phyloP scores from a whole-genome alignment of 2,329 filamentous ascomycete genomes.

The Sphaceloma murrayae region DNA sequence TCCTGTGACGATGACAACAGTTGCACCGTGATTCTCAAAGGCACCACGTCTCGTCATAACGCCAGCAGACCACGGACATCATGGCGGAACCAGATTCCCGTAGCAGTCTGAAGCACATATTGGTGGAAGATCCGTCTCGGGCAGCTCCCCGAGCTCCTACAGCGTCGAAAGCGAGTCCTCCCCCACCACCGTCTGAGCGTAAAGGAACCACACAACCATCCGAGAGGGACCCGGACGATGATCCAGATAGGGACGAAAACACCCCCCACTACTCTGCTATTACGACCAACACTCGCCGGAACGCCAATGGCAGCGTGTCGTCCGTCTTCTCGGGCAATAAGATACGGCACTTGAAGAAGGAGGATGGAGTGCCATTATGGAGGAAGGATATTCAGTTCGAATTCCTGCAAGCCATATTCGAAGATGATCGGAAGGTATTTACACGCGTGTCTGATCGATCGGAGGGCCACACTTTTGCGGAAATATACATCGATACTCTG shows the following conservation, averaged over 20 bases:
- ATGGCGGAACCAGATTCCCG: slow-evolving; percentile 19
- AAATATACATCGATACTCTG: slow-evolving; percentile 98
- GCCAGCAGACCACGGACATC: neutral
- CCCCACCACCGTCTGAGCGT: neutral
- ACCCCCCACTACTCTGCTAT: slow-evolving; percentile 39
- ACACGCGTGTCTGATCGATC: slow-evolving; percentile 82
- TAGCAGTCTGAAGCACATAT: slow-evolving; percentile 23
- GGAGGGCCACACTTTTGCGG: slow-evolving; percentile 69
- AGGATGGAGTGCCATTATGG: slow-evolving; percentile 80
- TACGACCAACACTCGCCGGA: slow-evolving; percentile 46
- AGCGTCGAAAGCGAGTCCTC: slow-evolving; percentile 9
- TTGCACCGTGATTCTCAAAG: no score
- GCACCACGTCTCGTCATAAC: neutral
- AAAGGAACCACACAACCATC: neutral
- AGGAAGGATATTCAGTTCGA: slow-evolving; percentile 81
- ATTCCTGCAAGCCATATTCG: slow-evolving; percentile 71
- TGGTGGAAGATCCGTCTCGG: slow-evolving; percentile 22
- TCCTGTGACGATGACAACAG: no score
- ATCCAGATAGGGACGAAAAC: slow-evolving; percentile 18
- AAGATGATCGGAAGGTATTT: slow-evolving; percentile 67
- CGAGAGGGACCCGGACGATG: slow-evolving; percentile 16
- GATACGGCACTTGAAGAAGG: slow-evolving; percentile 77
- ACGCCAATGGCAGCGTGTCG: slow-evolving; percentile 55
- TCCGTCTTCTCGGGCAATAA: slow-evolving; percentile 64
- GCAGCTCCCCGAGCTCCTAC: slow-evolving; percentile 16